Evolutionary conservation across 2,329 filamentous ascomycete genomes (phyloP), one percentile per base, ranked within the genome.

Genomic region (Alternaria infectoria): DNA sequence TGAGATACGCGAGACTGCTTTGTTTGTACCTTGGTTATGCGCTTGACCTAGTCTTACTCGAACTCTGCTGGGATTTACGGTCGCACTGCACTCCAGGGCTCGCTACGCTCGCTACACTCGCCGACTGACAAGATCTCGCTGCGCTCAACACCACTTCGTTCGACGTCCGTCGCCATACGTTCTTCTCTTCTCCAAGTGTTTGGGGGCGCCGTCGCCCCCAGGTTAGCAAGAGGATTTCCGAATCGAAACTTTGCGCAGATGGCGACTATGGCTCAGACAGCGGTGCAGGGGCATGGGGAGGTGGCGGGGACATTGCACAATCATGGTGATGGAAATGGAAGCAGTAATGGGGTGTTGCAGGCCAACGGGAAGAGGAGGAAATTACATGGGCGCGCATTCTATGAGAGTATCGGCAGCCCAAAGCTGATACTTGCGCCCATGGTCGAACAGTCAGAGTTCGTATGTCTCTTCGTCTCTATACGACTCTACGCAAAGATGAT

Each of bases 371-470:
- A 68, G 46, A 67, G 60, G 59, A 60, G 58, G 23, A 97, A 95
- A 79, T 83, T 97, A 21, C 88, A 91, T 72, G 96, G 96, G 1
- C 86, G 96, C 61, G 92, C 91, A 12, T 98, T 99, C 79, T 99
- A 98, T 77, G 90, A 97, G 83, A 97, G 92, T 77, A 91, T 99
- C 65, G 96, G 96, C 21, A 94, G 91, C 64, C 96, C 96, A 2
- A 97, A 93, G 81, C 90, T 91, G 69, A 88, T 99, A 28, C 87
- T 99, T 59, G 96, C 96, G 32, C 96, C 96, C 36, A 99, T 99
- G 96, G 96, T 99, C 21, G 95, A 99, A 77, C 93, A 97, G 80
- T 97, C 93, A 30, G 96, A 99, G 84, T 97, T 98, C 83, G 94
- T 97, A 84, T 69, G 90, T 75, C 84, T 66, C 61, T 55, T 66